A percentile compares a stretch with the other conserved stretches of the same genome.
Evolutionary conservation across 805 yeast genomes (phyloP).

Genomic region (Yamadazyma insecticola): DNA sequence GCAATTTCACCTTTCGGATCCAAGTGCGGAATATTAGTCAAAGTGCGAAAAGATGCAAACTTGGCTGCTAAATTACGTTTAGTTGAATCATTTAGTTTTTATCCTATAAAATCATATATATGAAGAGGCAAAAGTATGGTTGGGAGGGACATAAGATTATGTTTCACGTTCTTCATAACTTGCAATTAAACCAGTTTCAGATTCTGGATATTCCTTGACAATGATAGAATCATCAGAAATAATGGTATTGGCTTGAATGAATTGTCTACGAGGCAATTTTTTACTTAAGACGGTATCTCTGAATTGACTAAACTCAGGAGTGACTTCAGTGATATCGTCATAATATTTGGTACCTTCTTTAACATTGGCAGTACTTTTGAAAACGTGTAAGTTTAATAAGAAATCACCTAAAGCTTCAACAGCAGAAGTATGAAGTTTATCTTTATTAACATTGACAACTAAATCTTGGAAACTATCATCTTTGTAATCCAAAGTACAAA

Average conservation of each 20-base stretch:
- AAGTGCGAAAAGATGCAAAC: too few relatives aligned
- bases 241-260: slow-evolving; percentile 75
- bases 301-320: slow-evolving; percentile 56
- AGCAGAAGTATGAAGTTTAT: slow-evolving; percentile 64
- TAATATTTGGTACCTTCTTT: slow-evolving; percentile 61
- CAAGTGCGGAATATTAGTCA: too few relatives aligned
- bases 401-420: slow-evolving; percentile 70
- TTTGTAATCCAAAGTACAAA: slow-evolving; percentile 50
- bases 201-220: slow-evolving; percentile 71
- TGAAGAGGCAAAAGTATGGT: too few relatives aligned
- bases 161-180: slow-evolving; percentile 55
- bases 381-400: slow-evolving; percentile 68
- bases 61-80: too few relatives aligned
- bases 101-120: too few relatives aligned
- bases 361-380: slow-evolving; percentile 73
- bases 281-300: slow-evolving; percentile 66
- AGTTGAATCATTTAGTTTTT: too few relatives aligned
- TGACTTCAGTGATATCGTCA: slow-evolving; percentile 62
- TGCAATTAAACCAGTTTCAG: slow-evolving; percentile 71
- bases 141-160: neutral
- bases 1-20: too few relatives aligned
- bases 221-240: slow-evolving; percentile 41
- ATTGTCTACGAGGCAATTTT: slow-evolving; percentile 79
- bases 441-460: slow-evolving; percentile 51
- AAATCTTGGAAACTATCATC: slow-evolving; percentile 53